Evolutionary conservation across 2,329 filamentous ascomycete genomes (phyloP), one percentile per base, ranked within the genome.

Genomic region (Fusarium transvaalense): DNA sequence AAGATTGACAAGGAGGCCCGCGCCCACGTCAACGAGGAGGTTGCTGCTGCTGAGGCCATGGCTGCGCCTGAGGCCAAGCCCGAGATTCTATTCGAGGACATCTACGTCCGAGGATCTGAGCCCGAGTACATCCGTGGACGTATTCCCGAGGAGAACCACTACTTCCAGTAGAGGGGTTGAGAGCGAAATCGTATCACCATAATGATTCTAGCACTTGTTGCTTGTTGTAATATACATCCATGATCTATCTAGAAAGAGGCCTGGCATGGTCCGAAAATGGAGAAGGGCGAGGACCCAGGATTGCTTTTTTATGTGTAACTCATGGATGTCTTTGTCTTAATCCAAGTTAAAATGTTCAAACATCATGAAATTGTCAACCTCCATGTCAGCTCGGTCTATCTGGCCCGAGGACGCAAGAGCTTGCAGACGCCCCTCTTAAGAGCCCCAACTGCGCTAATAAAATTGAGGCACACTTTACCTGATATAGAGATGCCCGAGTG

Each of bases 1-100:
- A 81, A 81, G 72, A 90, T 99, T 74, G 96, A 99, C 86, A 98
- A 97, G 89, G 89, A 97, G 77, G 94, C 96, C 19, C 91, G 94
- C 78, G 85, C 83, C 79, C 86, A 90, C 77, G 93, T 99, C 78
- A 94, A 96, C 80, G 90, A 89, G 72, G 95, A 99, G 86, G 95
- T 97, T 60, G 92, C 91, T 66, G 86, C 88, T 76, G 96, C 96
- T 55, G 96, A 99, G 89, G 87, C 89, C 76, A 97, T 98, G 93
- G 81, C 88, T 39, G 81, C 84, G 46, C 96, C 96, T 31, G 93
- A 97, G 48, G 80, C 91, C 59, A 97, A 88, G 66, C 84, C 90
- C 56, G 88, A 93, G 82, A 96, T 96, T 74, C 86, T 99, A 74
- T 99, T 88, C 81, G 95, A 99, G 89, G 73, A 75, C 45, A 75